Base-by-base conservation (phyloP, 2,329 filamentous ascomycete genomes). In the Talaromyces sp. region DNA sequence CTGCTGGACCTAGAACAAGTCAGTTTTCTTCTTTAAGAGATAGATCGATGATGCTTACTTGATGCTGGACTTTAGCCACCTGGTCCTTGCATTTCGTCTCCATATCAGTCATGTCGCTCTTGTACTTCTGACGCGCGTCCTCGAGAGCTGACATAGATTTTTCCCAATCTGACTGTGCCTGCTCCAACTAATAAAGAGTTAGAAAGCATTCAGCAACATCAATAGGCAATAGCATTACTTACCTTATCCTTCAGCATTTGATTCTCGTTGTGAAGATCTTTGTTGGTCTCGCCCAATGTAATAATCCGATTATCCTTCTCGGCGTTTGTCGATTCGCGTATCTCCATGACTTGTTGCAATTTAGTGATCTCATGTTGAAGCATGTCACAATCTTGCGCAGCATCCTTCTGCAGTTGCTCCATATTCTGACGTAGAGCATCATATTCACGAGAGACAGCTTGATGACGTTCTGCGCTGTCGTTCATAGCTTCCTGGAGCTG, bases 291-390 rank as follows among this genome's bases (percentile, higher is more conserved):
- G 33, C 40, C 45, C n/a, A 60, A 25, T 8, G 48, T 28, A 5
- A 53, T 39, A 10, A 60, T 57, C 43, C 48, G 53, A 21, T 48
- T 53, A 39, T 60, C 53, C 46, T 57, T 60, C 21, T 60, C 59
- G 17, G 13, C 11, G 56, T 51, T 55, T 22, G 45, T 54, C 11
- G 52, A 55, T 17, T 54, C 56, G 19, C 52, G 56, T 11, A 54
- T 53, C 6, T 56, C 45, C 37, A 61, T 54, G 6, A 54, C n/a
- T 43, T 61, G 51, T 10, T 64, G 62, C 11, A 69, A 33, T 36
- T 59, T 61, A 2, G 55, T 56, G 19, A 73, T 53, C 19, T 74
- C 66, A 35, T 63, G 59, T 41, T 64, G 62, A 15, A 75, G 59
- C n/a, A 61, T 58, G 4, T 46, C 60, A 17, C 55, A 59, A 2